phyloP scores from a whole-genome alignment of 345 rosid species.

The Mallotus nudiflorus region DNA sequence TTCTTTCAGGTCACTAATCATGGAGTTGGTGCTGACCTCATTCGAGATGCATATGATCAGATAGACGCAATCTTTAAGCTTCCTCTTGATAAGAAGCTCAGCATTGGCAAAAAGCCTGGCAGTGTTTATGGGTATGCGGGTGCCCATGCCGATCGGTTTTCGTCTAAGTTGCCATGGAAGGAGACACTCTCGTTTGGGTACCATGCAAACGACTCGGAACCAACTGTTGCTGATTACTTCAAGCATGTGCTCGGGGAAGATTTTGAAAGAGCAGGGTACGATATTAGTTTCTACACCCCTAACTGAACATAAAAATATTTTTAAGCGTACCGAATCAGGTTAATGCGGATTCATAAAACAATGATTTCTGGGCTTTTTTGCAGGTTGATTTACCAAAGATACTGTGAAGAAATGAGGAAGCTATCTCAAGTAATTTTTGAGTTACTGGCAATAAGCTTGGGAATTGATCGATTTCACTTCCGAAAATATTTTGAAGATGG shows the following conservation, averaged over 20 bases:
- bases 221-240: slow-evolving; percentile 42
- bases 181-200: slow-evolving; percentile 52
- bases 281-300: no score
- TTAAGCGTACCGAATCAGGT: no score
- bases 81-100: slow-evolving; percentile 41
- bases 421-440: slow-evolving; percentile 41
- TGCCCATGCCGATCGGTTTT: slow-evolving; percentile 51
- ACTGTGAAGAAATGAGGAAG: slow-evolving; percentile 50
- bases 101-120: slow-evolving; percentile 36
- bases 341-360: no score
- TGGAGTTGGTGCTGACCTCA: slow-evolving; percentile 44
- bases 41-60: slow-evolving; percentile 35
- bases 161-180: slow-evolving; percentile 70
- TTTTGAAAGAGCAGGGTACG: slow-evolving; percentile 49
- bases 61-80: slow-evolving; percentile 43
- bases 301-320: no score
- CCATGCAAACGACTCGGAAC: slow-evolving; percentile 10
- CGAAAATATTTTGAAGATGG: slow-evolving; percentile 51
- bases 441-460: slow-evolving; percentile 42
- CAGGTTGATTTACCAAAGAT: slow-evolving; percentile 55
- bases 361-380: no score
- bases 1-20: slow-evolving; percentile 62
- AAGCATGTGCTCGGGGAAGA: slow-evolving; percentile 45
- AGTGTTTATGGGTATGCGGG: slow-evolving; percentile 43
- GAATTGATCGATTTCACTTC: slow-evolving; percentile 39